Evolutionary conservation across 306 rosid species (phyloP), one percentile per base, ranked within the genome.

Genomic region (Abrus pulchellus): DNA sequence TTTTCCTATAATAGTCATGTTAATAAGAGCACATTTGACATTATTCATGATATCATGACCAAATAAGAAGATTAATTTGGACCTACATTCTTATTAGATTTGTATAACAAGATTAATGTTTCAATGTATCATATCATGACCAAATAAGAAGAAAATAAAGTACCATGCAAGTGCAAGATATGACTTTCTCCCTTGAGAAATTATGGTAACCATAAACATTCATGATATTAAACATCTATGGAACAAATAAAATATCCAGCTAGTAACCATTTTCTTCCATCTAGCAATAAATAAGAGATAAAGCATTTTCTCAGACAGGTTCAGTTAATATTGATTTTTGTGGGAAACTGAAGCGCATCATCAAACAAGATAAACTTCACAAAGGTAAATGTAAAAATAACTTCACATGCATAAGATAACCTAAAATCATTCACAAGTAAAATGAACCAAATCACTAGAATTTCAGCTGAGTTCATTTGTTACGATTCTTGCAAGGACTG

Each of bases 91-190:
- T 54, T 1, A 56, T 61, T 62, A 62, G 34, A 34, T 34, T 33
- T 12, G 10, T 12, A 62, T 33, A 36, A 33, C 68, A 62, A 62
- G 44, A 62, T 32, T 62, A 62, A 62, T 62, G 45, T 34, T 62
- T 36, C 68, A 13, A n/a, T 11, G 28, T 61, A 33, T 63, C 27
- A 32, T 32, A 33, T 33, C 68, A 63, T 63, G 6, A 63, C 45
- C 30, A 63, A 13, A 10, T 62, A 6, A 32, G 43, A 60, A 60
- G 30, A 60, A 29, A 27, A 55, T 20, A 53, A 55, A 27, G 7
- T 3, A 55, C 12, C 4, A 55, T 55, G 20, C 27, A 61, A 33
- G 12, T 62, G 45, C 28, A 34, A 5, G 9, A 12, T 34, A 34
- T 13, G 20, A 33, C 28, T 62, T 62, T 62, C 44, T 11, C 14